Conservation (phyloP, 345 rosid species). For the Clausena lansium region DNA sequence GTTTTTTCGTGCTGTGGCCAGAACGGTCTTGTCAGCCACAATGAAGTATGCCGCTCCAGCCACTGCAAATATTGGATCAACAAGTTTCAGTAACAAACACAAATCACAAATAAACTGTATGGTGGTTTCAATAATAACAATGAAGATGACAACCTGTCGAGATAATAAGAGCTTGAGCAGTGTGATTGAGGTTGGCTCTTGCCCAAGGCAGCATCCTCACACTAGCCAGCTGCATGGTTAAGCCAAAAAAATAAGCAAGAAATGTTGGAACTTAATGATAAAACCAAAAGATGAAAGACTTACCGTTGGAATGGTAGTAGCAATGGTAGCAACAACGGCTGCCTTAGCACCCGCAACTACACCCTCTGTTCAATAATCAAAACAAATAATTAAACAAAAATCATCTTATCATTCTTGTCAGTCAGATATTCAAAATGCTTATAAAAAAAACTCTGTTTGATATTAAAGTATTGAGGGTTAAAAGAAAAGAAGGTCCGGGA, state of each 20-base stretch:
- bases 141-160: slow-evolving; percentile 44
- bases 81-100: background rate
- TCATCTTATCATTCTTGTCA: background rate
- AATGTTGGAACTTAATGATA: background rate
- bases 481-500: background rate
- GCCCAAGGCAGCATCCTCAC: slow-evolving; percentile 86
- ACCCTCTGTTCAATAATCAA: slow-evolving; percentile 54
- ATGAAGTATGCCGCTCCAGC: slow-evolving; percentile 92
- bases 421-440: background rate
- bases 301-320: slow-evolving; percentile 82
- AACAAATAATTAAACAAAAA: background rate
- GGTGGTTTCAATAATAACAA: background rate
- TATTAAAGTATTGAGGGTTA: background rate
- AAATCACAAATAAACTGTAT: background rate
- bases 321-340: slow-evolving; percentile 63
- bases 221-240: slow-evolving; percentile 55
- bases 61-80: slow-evolving; percentile 32
- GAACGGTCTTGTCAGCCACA: slow-evolving; percentile 91
- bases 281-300: slow-evolving; percentile 1
- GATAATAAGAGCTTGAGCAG: slow-evolving; percentile 93
- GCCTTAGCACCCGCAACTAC: slow-evolving; percentile 87
- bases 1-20: slow-evolving; percentile 74
- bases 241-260: background rate
- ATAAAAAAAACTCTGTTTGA: background rate
- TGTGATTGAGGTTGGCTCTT: slow-evolving; percentile 74